These are phyloP conservation scores for Agrocybe praecox DNA, from an alignment of 768 basidiomycete genomes.

Conservation along the genomic window DNA sequence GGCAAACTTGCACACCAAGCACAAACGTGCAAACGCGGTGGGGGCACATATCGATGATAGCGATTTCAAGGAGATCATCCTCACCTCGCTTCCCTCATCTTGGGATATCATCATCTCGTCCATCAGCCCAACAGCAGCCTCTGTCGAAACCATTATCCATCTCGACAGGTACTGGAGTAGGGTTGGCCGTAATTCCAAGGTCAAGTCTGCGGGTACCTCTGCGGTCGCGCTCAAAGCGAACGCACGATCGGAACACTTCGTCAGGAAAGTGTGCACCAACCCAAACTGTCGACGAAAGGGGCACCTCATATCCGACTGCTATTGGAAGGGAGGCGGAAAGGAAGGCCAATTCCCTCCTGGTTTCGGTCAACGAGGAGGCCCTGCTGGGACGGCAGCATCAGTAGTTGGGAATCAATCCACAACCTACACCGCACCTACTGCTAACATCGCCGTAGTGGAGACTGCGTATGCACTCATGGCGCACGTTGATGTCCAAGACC, in stretches of 20 bases:
- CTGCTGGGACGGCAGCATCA: neutral
- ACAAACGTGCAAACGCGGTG: constrained; percentile 12
- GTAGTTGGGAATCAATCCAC: neutral
- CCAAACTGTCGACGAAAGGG: constrained; percentile 23
- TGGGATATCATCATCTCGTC: constrained; percentile 20
- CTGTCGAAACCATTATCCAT: constrained; percentile 11
- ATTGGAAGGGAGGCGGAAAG: constrained; percentile 34
- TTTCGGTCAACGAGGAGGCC: constrained; percentile 13
- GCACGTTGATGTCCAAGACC: too few relatives aligned
- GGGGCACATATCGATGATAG: constrained; percentile 15
- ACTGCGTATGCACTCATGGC: neutral
- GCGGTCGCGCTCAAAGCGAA: constrained; percentile 2
- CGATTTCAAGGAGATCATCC: constrained; percentile 19
- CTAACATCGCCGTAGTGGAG: neutral
- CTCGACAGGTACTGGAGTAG: constrained; percentile 9
- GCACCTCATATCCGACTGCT: constrained; percentile 30
- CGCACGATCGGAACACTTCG: neutral
- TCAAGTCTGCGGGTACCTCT: neutral
- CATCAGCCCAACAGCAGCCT: constrained; percentile 7
- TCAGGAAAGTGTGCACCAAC: constrained; percentile 12
- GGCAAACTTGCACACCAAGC: constrained; percentile 13
- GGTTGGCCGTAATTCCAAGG: neutral
- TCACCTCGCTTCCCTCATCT: constrained; percentile 20
- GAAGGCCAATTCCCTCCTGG: constrained; percentile 33
- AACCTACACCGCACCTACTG: neutral